A percentile compares a stretch with the other conserved stretches of the same genome.
phyloP scores from a whole-genome alignment of 2,329 filamentous ascomycete species.

The Beauveria rudraprayagi region DNA sequence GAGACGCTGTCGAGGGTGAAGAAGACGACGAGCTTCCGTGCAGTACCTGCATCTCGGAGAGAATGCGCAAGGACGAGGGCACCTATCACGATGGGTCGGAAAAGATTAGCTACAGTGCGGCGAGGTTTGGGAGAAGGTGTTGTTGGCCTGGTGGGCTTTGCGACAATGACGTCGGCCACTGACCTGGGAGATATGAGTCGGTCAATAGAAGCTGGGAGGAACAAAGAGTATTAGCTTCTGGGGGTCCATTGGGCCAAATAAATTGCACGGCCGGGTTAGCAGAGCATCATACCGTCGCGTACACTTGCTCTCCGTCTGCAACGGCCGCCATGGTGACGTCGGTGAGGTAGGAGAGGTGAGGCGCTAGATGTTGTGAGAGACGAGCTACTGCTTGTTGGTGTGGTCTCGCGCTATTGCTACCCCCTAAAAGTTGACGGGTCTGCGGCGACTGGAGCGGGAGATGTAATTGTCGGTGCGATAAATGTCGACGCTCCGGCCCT shows the following conservation, averaged over 20 bases:
- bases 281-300: conserved; percentile 42
- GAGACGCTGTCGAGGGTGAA: conserved; percentile 76
- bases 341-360: neutral
- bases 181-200: conserved; percentile 89
- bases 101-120: conserved; percentile 10
- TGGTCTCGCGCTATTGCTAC: neutral
- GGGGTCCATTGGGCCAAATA: neutral
- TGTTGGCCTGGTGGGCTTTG: conserved; percentile 7
- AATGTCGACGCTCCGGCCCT: neutral
- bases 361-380: neutral
- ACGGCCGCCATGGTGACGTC: conserved; percentile 11
- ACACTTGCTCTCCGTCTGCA: conserved; percentile 43
- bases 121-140: conserved; percentile 16
- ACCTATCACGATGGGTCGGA: conserved; percentile 46
- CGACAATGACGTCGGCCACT: conserved; percentile 18
- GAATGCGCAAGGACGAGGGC: conserved; percentile 92
- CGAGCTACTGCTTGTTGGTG: neutral
- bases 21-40: conserved; percentile 76
- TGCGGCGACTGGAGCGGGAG: neutral
- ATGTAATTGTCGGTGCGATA: neutral
- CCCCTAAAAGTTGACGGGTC: neutral
- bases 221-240: neutral
- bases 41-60: conserved; percentile 79
- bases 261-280: neutral
- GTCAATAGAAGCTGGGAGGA: conserved; percentile 71